Base-by-base conservation (phyloP, 2,329 filamentous ascomycete species). In the Diaporthe capsici region DNA sequence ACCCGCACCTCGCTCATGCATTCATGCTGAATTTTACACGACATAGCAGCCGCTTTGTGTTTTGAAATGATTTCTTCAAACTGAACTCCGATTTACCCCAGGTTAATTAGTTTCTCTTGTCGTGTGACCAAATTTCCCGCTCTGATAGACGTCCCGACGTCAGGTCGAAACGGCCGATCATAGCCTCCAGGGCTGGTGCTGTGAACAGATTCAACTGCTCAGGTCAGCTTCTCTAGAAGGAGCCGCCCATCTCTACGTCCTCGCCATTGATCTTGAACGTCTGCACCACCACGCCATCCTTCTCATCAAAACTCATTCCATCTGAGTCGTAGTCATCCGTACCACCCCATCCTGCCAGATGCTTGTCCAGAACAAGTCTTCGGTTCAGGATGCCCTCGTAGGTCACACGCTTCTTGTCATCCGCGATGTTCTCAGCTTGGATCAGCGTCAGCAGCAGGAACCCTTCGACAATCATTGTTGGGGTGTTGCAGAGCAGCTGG, bases 401-500 rank as follows among this genome's bases (percentile, higher is more conserved):
- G 39, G 80, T 79, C 4, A 75, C 39, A 8, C 79, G 78, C 37
- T 80, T 78, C 71, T 78, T 75, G 39, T 75, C 58, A 34, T 82
- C 80, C 6, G 79, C 76, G 37, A 78, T 77, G 68, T 82, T 81
- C 71, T 81, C 80, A 12, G 78, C 80, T 65, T 80, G 77, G 58
- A 81, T 79, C 42, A 81, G 75, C 44, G 81, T 79, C n/a, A 81
- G 63, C 20, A 81, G 65, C 67, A 81, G 68, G 65, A 81, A 81
- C 6, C 78, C 78, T 71, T 82, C 79, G 71, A 81, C 77, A 42
- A 82, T 82, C 79, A 80, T 82, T 22, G 81, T 81, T 37, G 81
- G 79, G 37, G 79, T 80, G 65, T 82, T 82, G 79, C 81, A 82
- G 57, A 82, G 79, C 53, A 82, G 77, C 75, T 82, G 81, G 34